phyloP scores from a whole-genome alignment of 768 basidiomycete species.

The Lentinula raphanica region DNA sequence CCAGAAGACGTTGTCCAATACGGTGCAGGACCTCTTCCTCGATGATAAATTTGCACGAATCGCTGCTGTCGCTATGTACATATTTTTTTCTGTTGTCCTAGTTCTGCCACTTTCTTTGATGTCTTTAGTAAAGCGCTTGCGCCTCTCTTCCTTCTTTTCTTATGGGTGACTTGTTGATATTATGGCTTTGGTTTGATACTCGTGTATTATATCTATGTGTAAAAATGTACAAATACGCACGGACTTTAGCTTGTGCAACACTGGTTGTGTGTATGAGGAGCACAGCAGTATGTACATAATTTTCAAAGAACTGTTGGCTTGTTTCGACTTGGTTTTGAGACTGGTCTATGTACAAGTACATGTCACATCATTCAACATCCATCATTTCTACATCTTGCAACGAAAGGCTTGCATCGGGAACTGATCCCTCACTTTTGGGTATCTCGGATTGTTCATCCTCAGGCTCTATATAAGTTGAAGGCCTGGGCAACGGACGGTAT shows the following conservation, averaged over 20 bases:
- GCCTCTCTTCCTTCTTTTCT: too few relatives aligned
- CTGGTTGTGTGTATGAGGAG: too few relatives aligned
- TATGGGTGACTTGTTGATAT: too few relatives aligned
- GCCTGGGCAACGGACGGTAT: conserved; percentile 38
- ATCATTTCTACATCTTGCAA: conserved; percentile 2
- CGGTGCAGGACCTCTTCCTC: not conserved
- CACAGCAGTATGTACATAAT: too few relatives aligned
- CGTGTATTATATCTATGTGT: conserved; percentile 1
- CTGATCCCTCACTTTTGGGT: conserved; percentile 9
- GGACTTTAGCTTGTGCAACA: too few relatives aligned
- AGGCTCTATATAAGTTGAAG: not conserved
- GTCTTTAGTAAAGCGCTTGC: not conserved
- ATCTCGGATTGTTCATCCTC: conserved; percentile 1
- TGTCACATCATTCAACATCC: not conserved
- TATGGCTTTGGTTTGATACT: not conserved
- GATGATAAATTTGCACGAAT: not conserved
- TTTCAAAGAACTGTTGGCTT: too few relatives aligned
- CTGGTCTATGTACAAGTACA: not conserved
- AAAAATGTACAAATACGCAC: not conserved
- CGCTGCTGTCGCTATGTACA: too few relatives aligned
- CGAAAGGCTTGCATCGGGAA: not conserved
- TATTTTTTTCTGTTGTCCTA: not conserved
- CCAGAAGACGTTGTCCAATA: conserved; percentile 1
- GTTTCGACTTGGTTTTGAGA: too few relatives aligned
- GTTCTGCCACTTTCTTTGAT: not conserved